phyloP scores from a whole-genome alignment of 164 flowering plant species.

The Dillenia suffruticosa region DNA sequence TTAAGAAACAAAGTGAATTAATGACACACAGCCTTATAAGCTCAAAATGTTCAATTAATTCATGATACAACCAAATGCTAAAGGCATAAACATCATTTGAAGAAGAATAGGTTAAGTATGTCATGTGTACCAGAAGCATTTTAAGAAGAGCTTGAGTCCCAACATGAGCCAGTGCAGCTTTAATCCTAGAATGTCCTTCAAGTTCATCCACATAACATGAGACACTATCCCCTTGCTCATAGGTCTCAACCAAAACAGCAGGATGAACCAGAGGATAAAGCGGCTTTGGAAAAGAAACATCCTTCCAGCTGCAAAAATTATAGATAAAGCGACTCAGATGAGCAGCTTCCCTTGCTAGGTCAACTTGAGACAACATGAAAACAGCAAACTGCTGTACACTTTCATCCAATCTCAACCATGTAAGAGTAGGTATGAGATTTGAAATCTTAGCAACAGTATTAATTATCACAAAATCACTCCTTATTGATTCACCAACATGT shows the following conservation, averaged over 20 bases:
- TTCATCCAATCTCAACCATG: slow-evolving; percentile 86
- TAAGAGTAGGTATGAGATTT: slow-evolving; percentile 55
- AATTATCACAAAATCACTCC: slow-evolving; percentile 75
- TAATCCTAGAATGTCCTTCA: slow-evolving; percentile 55
- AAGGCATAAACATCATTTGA: too few relatives aligned
- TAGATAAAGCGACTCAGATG: slow-evolving; percentile 82
- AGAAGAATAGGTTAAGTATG: too few relatives aligned
- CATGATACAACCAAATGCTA: too few relatives aligned
- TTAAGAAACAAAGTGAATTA: too few relatives aligned
- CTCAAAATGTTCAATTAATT: too few relatives aligned
- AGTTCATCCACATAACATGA: slow-evolving; percentile 68
- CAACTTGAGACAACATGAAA: slow-evolving; percentile 93
- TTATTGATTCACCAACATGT: slow-evolving; percentile 81
- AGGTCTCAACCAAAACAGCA: slow-evolving; percentile 83
- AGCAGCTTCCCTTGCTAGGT: slow-evolving; percentile 93
- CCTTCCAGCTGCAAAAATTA: slow-evolving; percentile 78
- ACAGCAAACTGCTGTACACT: slow-evolving; percentile 91
- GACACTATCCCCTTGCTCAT: slow-evolving; percentile 81
- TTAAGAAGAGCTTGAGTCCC: slow-evolving; percentile 91
- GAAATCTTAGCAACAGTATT: slow-evolving; percentile 60
- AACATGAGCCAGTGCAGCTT: slow-evolving; percentile 74
- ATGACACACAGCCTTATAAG: too few relatives aligned
- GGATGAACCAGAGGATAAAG: slow-evolving; percentile 88
- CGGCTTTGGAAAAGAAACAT: slow-evolving; percentile 90
- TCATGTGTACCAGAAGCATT: slow-evolving; percentile 72